phyloP scores from a whole-genome alignment of 2,329 filamentous ascomycete species.

The Fusarium keratoplasticum region DNA sequence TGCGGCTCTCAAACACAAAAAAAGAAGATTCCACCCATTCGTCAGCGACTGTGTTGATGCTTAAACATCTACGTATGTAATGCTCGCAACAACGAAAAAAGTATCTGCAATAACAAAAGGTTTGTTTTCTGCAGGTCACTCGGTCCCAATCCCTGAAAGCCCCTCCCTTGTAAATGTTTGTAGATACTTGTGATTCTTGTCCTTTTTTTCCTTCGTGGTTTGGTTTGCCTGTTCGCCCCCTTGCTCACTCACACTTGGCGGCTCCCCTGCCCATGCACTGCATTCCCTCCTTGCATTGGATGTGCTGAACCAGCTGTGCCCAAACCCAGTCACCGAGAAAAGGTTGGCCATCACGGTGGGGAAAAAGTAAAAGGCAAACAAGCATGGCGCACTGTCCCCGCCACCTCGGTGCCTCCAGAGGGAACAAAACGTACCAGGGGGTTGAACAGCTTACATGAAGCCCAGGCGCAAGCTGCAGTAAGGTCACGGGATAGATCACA shows the following conservation, averaged over 20 bases:
- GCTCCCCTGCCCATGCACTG: neutral
- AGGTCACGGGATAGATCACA: constrained; percentile 7
- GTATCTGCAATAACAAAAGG: neutral
- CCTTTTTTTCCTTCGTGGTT: neutral
- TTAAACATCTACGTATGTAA: neutral
- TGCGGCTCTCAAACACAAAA: neutral
- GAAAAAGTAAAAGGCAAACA: neutral
- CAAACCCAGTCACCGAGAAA: constrained; percentile 1
- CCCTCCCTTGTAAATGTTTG: neutral
- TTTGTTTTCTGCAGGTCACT: constrained; percentile 2
- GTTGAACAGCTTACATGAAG: neutral
- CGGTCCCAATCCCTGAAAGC: neutral
- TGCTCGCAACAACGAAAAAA: neutral
- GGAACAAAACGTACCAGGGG: neutral
- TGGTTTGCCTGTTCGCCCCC: neutral
- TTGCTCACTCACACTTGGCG: neutral
- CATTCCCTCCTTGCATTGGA: neutral
- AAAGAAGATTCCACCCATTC: neutral
- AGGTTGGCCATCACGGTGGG: neutral
- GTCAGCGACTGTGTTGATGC: neutral
- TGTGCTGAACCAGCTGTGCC: neutral
- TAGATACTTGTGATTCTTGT: neutral
- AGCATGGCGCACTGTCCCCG: neutral
- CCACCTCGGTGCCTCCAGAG: neutral
- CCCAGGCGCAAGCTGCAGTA: neutral